Evolutionary conservation across 371 early-diverging fungal genomes (phyloP).

Genomic region (Conidiobolus incongruus): DNA sequence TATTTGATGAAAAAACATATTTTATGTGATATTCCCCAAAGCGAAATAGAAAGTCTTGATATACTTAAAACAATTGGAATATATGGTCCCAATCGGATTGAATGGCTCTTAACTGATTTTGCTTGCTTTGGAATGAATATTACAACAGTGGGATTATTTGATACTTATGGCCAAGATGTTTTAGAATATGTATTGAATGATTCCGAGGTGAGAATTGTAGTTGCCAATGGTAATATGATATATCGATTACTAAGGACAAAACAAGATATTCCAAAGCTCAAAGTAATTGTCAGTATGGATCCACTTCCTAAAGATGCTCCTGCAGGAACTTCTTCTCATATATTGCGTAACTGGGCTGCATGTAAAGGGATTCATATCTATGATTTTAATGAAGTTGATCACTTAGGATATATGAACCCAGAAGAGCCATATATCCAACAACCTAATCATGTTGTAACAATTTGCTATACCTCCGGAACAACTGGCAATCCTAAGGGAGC

Average conservation of each 20-base stretch:
- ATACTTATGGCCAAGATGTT: slow-evolving; percentile 53
- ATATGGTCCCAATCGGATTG: slow-evolving; percentile 70
- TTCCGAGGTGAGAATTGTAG: slow-evolving; percentile 34
- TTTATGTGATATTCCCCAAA: no score
- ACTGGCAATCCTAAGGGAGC: slow-evolving; percentile 53
- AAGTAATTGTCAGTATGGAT: slow-evolving; percentile 61
- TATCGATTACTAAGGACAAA: slow-evolving; percentile 25
- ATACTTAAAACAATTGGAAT: slow-evolving; percentile 24
- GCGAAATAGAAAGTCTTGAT: no score
- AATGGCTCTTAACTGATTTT: slow-evolving; percentile 69
- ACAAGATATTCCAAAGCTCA: slow-evolving; percentile 26
- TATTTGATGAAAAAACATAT: no score
- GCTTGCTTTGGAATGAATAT: slow-evolving; percentile 15
- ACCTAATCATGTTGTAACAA: slow-evolving; percentile 46
- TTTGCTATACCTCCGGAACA: slow-evolving; percentile 92
- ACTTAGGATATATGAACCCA: slow-evolving; percentile 14
- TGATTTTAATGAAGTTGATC: slow-evolving; percentile 37
- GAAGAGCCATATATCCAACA: slow-evolving; percentile 14
- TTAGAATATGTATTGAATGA: slow-evolving; percentile 51
- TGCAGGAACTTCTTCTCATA: slow-evolving; percentile 13
- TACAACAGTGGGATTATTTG: slow-evolving; percentile 59
- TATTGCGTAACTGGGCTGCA: slow-evolving; percentile 21
- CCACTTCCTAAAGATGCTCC: slow-evolving; percentile 5
- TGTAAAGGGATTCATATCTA: slow-evolving; percentile 20
- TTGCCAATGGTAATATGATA: slow-evolving; percentile 40